These are phyloP conservation scores for Metschnikowia henanensis DNA, from an alignment of 805 yeast genomes.

Conservation along the genomic window DNA sequence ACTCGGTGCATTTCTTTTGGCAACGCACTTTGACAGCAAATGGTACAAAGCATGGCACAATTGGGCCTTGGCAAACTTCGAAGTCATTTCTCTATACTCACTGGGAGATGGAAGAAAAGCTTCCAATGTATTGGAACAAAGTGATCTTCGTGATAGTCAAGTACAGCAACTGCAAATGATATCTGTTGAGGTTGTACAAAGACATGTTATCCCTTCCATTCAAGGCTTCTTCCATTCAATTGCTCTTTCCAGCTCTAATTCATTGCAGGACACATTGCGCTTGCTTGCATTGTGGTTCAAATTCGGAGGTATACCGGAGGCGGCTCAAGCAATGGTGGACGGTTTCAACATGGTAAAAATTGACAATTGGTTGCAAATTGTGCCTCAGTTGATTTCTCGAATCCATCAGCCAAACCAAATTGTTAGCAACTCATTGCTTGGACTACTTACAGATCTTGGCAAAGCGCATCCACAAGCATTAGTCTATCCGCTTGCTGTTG, in stretches of 20 bases:
- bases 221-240: constrained; percentile 95
- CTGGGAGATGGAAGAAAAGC: constrained; percentile 24
- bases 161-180: constrained; percentile 20
- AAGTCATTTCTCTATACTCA: constrained; percentile 72
- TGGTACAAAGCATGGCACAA: constrained; percentile 99
- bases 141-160: constrained; percentile 20
- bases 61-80: constrained; percentile 98
- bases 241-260: constrained; percentile 79
- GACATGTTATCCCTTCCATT: constrained; percentile 94
- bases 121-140: constrained; percentile 27
- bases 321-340: constrained; percentile 85
- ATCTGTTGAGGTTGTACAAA: constrained; percentile 60
- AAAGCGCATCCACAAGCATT: constrained; percentile 97
- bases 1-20: constrained; percentile 86
- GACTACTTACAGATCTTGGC: constrained; percentile 83
- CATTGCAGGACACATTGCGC: constrained; percentile 90
- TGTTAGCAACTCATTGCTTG: constrained; percentile 78
- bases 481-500: constrained; percentile 93
- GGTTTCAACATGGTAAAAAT: constrained; percentile 88
- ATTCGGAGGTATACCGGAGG: constrained; percentile 91
- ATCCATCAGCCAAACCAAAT: constrained; percentile 92
- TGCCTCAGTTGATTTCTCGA: constrained; percentile 94
- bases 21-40: constrained; percentile 87
- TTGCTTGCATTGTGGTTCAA: constrained; percentile 93
- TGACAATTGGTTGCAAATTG: constrained; percentile 93